Percentiles rank a stretch among this genome's conserved stretches.
Conservation (phyloP, 495 filamentous ascomycete species). For the Chaetomium fimeti region DNA sequence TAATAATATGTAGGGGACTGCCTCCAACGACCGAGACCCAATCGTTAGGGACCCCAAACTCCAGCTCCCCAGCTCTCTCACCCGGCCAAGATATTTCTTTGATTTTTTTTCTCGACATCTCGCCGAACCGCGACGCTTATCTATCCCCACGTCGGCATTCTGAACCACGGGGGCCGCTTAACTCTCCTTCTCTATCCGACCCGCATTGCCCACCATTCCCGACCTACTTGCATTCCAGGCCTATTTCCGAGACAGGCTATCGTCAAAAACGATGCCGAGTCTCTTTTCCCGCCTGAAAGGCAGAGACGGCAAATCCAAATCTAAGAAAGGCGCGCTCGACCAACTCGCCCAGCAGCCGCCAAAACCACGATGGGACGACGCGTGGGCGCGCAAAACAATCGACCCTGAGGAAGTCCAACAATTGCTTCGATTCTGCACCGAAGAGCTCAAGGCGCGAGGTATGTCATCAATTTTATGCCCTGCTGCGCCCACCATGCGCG, state of each 20-base stretch:
- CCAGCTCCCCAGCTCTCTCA: constrained; percentile 20
- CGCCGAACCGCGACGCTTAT: constrained; percentile 18
- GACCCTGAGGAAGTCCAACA: constrained; percentile 89
- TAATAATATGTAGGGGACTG: neutral
- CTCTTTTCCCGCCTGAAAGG: constrained; percentile 75
- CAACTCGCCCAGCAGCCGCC: constrained; percentile 46
- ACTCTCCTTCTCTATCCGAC: constrained; percentile 14
- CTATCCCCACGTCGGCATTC: constrained; percentile 15
- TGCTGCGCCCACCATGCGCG: constrained; percentile 24
- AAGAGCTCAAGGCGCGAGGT: constrained; percentile 94
- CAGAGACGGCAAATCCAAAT: constrained; percentile 64
- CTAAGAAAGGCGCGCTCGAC: constrained; percentile 53
- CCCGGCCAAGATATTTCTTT: constrained; percentile 25
- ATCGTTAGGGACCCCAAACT: constrained; percentile 16
- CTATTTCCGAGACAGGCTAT: constrained; percentile 24
- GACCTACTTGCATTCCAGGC: constrained; percentile 19
- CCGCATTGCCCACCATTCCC: constrained; percentile 24
- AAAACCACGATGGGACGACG: constrained; percentile 84
- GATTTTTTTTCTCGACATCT: constrained; percentile 18
- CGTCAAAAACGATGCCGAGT: constrained; percentile 49
- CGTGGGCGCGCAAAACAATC: constrained; percentile 82
- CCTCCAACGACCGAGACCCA: constrained; percentile 16
- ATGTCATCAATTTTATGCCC: constrained; percentile 44
- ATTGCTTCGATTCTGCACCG: constrained; percentile 76
- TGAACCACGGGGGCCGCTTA: constrained; percentile 11